These are phyloP conservation scores for Aspergillus ochraceus DNA, from an alignment of 2,329 filamentous ascomycete species.

Conservation along the genomic window DNA sequence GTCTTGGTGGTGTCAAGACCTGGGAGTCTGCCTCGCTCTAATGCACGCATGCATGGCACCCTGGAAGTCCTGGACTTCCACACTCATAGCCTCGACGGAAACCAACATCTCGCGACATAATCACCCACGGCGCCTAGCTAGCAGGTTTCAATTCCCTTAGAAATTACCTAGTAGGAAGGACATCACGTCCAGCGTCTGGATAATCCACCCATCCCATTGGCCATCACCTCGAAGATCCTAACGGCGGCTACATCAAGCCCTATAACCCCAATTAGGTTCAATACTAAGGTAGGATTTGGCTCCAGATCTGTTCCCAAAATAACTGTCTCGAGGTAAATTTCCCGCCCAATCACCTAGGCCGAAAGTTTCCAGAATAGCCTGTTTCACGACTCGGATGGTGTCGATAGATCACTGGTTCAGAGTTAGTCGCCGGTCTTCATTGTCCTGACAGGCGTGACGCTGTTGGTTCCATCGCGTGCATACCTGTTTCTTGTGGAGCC, in stretches of 20 bases:
- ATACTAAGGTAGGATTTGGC: neutral
- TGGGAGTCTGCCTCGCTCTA: neutral
- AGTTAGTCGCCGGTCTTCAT: neutral
- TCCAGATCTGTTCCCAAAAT: slow-evolving; percentile 5
- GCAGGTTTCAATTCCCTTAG: neutral
- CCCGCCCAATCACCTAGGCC: neutral
- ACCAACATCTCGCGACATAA: neutral
- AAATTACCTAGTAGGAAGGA: neutral
- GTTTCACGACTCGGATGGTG: neutral
- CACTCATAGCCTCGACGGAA: neutral
- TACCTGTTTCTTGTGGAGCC: neutral
- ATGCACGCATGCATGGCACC: neutral
- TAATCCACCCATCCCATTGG: neutral
- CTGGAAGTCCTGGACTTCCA: neutral
- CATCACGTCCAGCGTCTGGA: neutral
- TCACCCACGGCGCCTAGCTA: neutral
- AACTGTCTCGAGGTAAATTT: neutral
- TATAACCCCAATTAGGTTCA: too few relatives aligned
- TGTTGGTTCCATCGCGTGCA: neutral
- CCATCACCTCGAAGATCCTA: neutral
- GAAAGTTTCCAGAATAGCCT: neutral
- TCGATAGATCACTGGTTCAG: neutral
- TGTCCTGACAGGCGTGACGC: neutral
- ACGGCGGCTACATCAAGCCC: neutral
- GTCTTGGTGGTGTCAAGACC: neutral